These are phyloP conservation scores for Sclerotinia sclerotiorum DNA, from an alignment of 2,329 filamentous ascomycete genomes.

Conservation along the genomic window DNA sequence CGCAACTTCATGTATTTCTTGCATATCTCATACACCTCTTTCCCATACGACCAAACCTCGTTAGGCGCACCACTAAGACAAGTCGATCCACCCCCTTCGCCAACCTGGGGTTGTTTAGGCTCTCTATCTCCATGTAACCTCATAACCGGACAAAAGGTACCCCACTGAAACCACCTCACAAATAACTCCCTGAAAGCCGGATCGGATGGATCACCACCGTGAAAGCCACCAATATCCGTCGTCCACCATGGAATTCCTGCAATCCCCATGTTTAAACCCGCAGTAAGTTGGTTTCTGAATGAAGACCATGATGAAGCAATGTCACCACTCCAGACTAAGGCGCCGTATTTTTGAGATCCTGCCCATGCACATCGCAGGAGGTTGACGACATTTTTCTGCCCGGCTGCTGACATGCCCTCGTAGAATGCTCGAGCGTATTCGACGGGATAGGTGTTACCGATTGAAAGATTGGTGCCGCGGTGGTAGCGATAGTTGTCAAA, in stretches of 20 bases:
- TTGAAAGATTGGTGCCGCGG: slow-evolving; percentile 51
- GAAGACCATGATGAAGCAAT: slow-evolving; percentile 63
- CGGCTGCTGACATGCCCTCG: slow-evolving; percentile 54
- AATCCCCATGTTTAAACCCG: slow-evolving; percentile 65
- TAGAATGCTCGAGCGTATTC: slow-evolving; percentile 61
- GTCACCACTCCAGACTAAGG: slow-evolving; percentile 66
- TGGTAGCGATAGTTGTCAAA: slow-evolving; percentile 67
- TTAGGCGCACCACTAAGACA: slow-evolving; percentile 51
- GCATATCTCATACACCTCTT: slow-evolving; percentile 59
- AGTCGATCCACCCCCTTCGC: slow-evolving; percentile 28
- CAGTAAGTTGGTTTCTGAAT: slow-evolving; percentile 59
- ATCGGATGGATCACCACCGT: slow-evolving; percentile 60
- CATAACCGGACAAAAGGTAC: slow-evolving; percentile 66
- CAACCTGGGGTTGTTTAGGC: slow-evolving; percentile 50
- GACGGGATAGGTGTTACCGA: slow-evolving; percentile 61
- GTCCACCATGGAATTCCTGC: slow-evolving; percentile 68
- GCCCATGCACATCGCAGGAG: slow-evolving; percentile 58
- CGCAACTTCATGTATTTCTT: slow-evolving; percentile 58
- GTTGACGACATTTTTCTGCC: slow-evolving; percentile 59
- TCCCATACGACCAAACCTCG: slow-evolving; percentile 67
- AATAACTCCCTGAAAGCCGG: slow-evolving; percentile 61
- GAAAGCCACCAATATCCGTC: slow-evolving; percentile 69
- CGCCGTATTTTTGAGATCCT: slow-evolving; percentile 62
- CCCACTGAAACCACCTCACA: slow-evolving; percentile 70
- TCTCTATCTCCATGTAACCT: slow-evolving; percentile 65